Evolutionary conservation across 2,329 filamentous ascomycete genomes (phyloP), one percentile per base, ranked within the genome.

Genomic region (Fusarium fujikuroi): DNA sequence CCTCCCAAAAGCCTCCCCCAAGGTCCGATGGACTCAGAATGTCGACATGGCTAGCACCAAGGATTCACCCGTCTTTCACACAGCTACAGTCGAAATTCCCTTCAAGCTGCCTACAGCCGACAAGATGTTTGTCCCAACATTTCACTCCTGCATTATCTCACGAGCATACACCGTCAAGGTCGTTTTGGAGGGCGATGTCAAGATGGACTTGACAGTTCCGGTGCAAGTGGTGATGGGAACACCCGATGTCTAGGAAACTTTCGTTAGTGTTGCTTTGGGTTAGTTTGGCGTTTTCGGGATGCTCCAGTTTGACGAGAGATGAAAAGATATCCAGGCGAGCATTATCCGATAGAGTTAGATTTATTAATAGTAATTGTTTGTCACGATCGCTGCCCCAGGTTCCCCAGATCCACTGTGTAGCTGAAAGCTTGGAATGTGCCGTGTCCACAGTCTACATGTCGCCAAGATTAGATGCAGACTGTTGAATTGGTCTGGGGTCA

Each of bases 61-160:
- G 7, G 40, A 23, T 8, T 72, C 72, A 0, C 72, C 72, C 7
- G 23, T 75, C 18, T 75, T 75, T 39, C 69, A 75, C 52, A 75
- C 72, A 12, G 65, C 72, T 1, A 73, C 72, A 4, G 28, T 75
- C 16, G 61, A 75, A 14, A 21, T 75, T 14, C 72, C 72, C 1
- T 70, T 75, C 5, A 40, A 63, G 15, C 15, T 75, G 1, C 72
- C 72, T 1, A 67, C 56, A 1, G 47, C 46, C 0, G 72, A 74
- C 5, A 74, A 72, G 19, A 74, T 74, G 68, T 74, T 72, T 49
- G 65, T 74, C 4, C 72, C 72, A 1, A 74, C 72, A 0, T 74
- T 74, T 42, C 50, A 74, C 54, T 69, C 72, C 0, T 74, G 72
- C 18, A 66, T 74, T 5, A 44, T 74, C 2, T 60, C 72, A 4